A percentile compares a stretch with the other conserved stretches of the same genome.
phyloP scores from a whole-genome alignment of 2,329 filamentous ascomycete species.

The Stagonosporopsis chrysanthemi region DNA sequence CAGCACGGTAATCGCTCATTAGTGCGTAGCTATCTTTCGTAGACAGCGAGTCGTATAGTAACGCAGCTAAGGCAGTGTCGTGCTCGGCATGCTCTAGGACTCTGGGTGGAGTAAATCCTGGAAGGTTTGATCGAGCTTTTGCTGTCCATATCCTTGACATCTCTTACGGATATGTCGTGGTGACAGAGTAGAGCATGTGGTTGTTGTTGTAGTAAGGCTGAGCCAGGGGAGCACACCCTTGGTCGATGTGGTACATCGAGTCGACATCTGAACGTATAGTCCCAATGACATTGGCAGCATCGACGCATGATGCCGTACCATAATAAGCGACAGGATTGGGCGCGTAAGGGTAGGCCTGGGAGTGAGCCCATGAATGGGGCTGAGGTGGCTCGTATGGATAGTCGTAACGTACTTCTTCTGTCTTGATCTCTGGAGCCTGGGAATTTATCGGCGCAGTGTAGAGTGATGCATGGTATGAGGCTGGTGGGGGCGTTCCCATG shows the following conservation, averaged over 20 bases:
- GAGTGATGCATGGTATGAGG: slow-evolving; percentile 30
- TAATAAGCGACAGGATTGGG: slow-evolving; percentile 31
- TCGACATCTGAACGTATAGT: slow-evolving; percentile 50
- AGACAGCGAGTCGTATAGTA: neutral
- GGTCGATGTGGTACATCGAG: neutral
- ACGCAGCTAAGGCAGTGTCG: neutral
- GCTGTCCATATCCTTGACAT: slow-evolving; percentile 2
- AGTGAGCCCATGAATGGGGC: slow-evolving; percentile 34
- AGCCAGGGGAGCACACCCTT: neutral
- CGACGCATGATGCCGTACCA: slow-evolving; percentile 47
- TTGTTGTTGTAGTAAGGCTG: slow-evolving; percentile 12
- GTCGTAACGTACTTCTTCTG: slow-evolving; percentile 34
- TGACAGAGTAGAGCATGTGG: slow-evolving; percentile 3
- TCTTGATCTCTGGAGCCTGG: slow-evolving; percentile 33
- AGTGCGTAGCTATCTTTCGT: neutral
- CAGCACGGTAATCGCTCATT: neutral
- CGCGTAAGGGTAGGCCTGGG: slow-evolving; percentile 26
- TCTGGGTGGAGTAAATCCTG: neutral
- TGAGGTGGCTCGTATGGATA: slow-evolving; percentile 34
- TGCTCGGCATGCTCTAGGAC: neutral
- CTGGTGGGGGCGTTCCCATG: slow-evolving; percentile 42
- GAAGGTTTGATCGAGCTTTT: neutral
- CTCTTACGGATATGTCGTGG: slow-evolving; percentile 5
- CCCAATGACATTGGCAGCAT: slow-evolving; percentile 56
- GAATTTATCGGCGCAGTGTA: slow-evolving; percentile 31